Evolutionary conservation across 2,329 filamentous ascomycete species (phyloP).

Genomic region (Zelopaecilomyces penicillatus): DNA sequence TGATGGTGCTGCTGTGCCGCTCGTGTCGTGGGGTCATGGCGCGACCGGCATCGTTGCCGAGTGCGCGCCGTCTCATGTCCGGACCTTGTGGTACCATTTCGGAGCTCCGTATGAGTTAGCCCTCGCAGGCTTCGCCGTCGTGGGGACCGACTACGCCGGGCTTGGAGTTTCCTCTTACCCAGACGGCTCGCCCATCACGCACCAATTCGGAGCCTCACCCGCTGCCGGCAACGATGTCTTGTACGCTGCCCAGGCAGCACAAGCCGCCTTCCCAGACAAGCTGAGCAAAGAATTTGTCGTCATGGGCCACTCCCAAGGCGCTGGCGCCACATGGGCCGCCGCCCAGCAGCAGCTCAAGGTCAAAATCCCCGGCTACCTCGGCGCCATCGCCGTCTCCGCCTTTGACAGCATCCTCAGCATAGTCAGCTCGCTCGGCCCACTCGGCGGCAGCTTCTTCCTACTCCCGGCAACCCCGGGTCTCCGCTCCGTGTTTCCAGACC

Average conservation of each 20-base stretch:
- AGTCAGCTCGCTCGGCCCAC: no score
- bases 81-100: slow-evolving; percentile 32
- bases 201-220: slow-evolving; percentile 31
- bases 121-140: slow-evolving; percentile 34
- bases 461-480: slow-evolving; percentile 8
- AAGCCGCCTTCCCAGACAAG: slow-evolving; percentile 28
- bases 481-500: slow-evolving; percentile 9
- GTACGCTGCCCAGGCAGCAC: slow-evolving; percentile 33
- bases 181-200: slow-evolving; percentile 26
- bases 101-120: slow-evolving; percentile 30
- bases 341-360: slow-evolving; percentile 19
- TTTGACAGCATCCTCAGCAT: slow-evolving; percentile 8
- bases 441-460: slow-evolving; percentile 6
- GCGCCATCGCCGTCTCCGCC: slow-evolving; percentile 23
- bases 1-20: slow-evolving; percentile 13
- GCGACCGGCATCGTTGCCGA: slow-evolving; percentile 32
- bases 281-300: slow-evolving; percentile 31
- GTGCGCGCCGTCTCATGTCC: slow-evolving; percentile 31
- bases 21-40: slow-evolving; percentile 37
- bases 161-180: slow-evolving; percentile 29
- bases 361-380: slow-evolving; percentile 27
- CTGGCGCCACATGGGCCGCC: slow-evolving; percentile 31
- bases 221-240: slow-evolving; percentile 34
- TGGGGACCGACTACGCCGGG: slow-evolving; percentile 37
- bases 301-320: slow-evolving; percentile 40